phyloP scores from a whole-genome alignment of 2,329 filamentous ascomycete species.

The Ilyonectria sp. region DNA sequence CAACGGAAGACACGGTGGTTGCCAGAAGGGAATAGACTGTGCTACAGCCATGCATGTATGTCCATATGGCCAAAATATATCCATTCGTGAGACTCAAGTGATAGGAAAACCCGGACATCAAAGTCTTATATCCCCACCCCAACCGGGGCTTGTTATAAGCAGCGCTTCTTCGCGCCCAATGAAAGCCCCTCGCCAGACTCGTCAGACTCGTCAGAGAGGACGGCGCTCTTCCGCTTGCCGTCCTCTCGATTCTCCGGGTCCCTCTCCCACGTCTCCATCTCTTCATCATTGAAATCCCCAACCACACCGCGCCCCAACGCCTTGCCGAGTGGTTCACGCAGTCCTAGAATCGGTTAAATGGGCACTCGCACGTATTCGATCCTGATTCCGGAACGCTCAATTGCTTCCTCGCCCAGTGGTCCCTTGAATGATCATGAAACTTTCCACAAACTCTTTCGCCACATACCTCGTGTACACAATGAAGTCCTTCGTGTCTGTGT shows the following conservation, averaged over 20 bases:
- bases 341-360: slow-evolving; percentile 69
- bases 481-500: slow-evolving; percentile 64
- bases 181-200: too few relatives aligned
- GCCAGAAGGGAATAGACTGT: too few relatives aligned
- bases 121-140: slow-evolving; percentile 49
- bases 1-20: too few relatives aligned
- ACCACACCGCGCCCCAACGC: slow-evolving; percentile 67
- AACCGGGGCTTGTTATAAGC: slow-evolving; percentile 49
- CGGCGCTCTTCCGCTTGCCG: slow-evolving; percentile 55
- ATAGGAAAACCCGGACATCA: too few relatives aligned
- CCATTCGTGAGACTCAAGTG: too few relatives aligned
- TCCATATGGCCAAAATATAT: too few relatives aligned
- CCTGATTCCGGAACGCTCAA: slow-evolving; percentile 55
- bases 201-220: slow-evolving; percentile 52
- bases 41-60: too few relatives aligned
- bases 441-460: slow-evolving; percentile 63
- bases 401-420: slow-evolving; percentile 46
- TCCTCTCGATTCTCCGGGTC: slow-evolving; percentile 53
- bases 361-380: slow-evolving; percentile 66
- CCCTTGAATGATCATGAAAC: slow-evolving; percentile 63
- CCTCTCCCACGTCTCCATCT: slow-evolving; percentile 64
- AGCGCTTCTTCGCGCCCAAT: slow-evolving; percentile 53
- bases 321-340: slow-evolving; percentile 69
- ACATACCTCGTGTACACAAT: slow-evolving; percentile 68
- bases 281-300: slow-evolving; percentile 56